These are phyloP conservation scores for Abortiporus biennis DNA, from an alignment of 1,284 basidiomycete genomes.

Conservation along the genomic window DNA sequence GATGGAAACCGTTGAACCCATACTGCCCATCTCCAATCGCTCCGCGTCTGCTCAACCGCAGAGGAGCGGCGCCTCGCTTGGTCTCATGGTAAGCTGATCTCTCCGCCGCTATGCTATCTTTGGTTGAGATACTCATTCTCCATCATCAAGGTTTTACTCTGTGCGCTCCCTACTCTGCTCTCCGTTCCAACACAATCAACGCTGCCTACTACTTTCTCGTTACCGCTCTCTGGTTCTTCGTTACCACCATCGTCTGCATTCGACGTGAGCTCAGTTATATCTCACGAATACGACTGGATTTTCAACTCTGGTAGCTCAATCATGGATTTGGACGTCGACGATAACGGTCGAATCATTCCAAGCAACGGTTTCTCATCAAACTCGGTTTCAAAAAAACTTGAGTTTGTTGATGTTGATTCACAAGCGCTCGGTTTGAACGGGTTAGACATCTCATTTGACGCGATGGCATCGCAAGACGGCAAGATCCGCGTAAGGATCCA, in stretches of 20 bases:
- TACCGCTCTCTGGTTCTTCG: slow-evolving; percentile 34
- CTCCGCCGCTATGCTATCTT: slow-evolving; percentile 1
- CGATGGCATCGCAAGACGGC: slow-evolving; percentile 54
- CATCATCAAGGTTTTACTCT: slow-evolving; percentile 52
- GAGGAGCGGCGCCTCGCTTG: slow-evolving; percentile 50
- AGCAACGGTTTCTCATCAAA: slow-evolving; percentile 20
- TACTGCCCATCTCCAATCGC: slow-evolving; percentile 34
- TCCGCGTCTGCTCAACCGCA: slow-evolving; percentile 35
- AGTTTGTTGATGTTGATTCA: slow-evolving; percentile 45
- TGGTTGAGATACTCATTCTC: slow-evolving; percentile 16
- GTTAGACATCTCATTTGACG: slow-evolving; percentile 68
- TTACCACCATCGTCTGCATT: slow-evolving; percentile 39
- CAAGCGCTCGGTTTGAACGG: slow-evolving; percentile 47
- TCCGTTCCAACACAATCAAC: slow-evolving; percentile 49
- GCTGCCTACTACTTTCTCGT: slow-evolving; percentile 47
- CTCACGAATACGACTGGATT: slow-evolving; percentile 51
- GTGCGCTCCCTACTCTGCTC: slow-evolving; percentile 68
- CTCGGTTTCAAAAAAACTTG: slow-evolving; percentile 36
- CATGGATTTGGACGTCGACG: slow-evolving; percentile 49
- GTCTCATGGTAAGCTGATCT: slow-evolving; percentile 52
- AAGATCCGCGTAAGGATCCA: slow-evolving; percentile 72
- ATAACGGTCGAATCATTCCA: slow-evolving; percentile 27
- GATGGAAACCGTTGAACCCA: slow-evolving; percentile 44
- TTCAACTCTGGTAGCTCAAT: slow-evolving; percentile 32
- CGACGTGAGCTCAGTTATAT: slow-evolving; percentile 36